Evolutionary conservation across 805 yeast species (phyloP), one percentile per base, ranked within the genome.

Genomic region (Dipodascus geniculatus): DNA sequence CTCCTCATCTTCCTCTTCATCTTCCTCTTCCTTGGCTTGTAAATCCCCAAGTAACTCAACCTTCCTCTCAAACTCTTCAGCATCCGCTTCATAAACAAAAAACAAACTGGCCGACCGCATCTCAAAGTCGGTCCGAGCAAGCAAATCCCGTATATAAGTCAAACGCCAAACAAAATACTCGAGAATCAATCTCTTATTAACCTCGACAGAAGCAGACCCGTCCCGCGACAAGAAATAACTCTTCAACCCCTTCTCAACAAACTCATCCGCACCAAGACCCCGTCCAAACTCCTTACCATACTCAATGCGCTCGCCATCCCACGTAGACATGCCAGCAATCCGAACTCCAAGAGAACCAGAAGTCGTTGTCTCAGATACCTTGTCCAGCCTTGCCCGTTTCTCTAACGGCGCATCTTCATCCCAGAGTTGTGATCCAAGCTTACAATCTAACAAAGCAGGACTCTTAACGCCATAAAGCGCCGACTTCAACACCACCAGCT

Each of bases 261-360:
- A 70, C 22, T 72, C 78, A 0, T 69, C 69, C 1, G 60, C 55
- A 0, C 73, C 73, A 42, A 89, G 69, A 0, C 69, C 59, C 53
- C 96, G 72, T 0, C 99, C 99, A 66, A 74, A 89, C 54, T 68
- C 61, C 66, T 89, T 91, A 61, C 85, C 79, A 57, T 79, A 80
- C 16, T 66, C 69, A 2, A 78, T 57, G 59, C 82, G 82, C 1
- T 69, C 73, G 2, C 72, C 72, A 3, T 63, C 66, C 58, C 66
- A 74, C 3, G 83, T 67, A 56, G 82, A 82, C 91, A 91, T 86
- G 0, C 99, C 99, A 61, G 98, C 90, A 2, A 91, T 79, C 56
- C 99, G 72, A 58, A 84, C 81, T 17, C 81, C 76, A 11, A 87
- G 71, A 2, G 82, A 71, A 0, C 96, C 96, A 48, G 93, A 83